Conservation (phyloP, 768 basidiomycete species). For the Lentinula lateritia region DNA sequence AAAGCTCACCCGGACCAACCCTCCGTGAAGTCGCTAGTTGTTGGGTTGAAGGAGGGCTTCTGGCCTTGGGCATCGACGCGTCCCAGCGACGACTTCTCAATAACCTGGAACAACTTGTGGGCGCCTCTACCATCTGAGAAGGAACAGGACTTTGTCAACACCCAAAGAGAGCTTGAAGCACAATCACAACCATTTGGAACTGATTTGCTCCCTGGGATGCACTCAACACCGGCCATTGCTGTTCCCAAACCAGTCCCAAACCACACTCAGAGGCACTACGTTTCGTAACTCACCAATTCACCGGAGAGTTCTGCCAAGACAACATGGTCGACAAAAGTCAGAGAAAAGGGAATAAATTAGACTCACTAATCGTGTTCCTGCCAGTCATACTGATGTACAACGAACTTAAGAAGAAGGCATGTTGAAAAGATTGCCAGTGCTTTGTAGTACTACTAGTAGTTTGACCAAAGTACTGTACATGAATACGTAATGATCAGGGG, state of each 20-base stretch:
- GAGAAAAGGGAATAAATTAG: too few species aligned
- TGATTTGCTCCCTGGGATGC: constrained; percentile 38
- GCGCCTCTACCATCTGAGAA: constrained; percentile 11
- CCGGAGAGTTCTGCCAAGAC: constrained; percentile 28
- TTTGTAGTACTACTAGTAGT: too few species aligned
- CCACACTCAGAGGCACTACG: constrained; percentile 23
- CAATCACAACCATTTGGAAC: constrained; percentile 22
- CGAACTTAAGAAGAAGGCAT: too few species aligned
- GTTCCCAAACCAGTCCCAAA: constrained; percentile 37
- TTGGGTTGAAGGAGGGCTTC: constrained; percentile 30
- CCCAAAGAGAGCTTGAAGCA: constrained; percentile 22
- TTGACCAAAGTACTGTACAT: too few species aligned
- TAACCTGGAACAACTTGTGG: neutral
- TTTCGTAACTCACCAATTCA: constrained; percentile 34
- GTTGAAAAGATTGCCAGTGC: too few species aligned
- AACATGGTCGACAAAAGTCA: constrained; percentile 19
- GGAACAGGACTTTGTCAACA: constrained; percentile 16
- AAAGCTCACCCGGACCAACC: constrained; percentile 28
- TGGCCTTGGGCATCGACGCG: constrained; percentile 35
- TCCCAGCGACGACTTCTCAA: constrained; percentile 12
- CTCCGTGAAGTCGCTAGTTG: constrained; percentile 28
- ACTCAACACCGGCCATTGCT: constrained; percentile 28
- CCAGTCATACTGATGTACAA: too few species aligned
- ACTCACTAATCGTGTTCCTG: too few species aligned
- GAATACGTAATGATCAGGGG: too few species aligned